phyloP scores from a whole-genome alignment of 2,329 filamentous ascomycete species.

The Mariannaea sp. region DNA sequence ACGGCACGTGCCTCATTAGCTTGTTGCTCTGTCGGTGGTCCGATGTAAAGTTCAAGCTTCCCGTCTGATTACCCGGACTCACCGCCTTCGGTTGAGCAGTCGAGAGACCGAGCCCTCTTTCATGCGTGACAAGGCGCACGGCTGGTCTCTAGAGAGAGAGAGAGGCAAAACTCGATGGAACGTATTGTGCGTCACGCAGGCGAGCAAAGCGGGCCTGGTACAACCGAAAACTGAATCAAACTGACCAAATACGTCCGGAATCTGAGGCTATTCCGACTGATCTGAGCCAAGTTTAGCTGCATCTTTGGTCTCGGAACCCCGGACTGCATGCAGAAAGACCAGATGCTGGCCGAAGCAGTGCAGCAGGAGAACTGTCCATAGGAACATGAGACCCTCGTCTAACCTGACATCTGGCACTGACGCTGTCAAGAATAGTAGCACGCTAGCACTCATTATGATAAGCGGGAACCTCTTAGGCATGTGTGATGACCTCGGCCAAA shows the following conservation, averaged over 20 bases:
- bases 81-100: slow-evolving; percentile 25
- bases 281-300: not conserved
- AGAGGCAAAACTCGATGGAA: slow-evolving; percentile 1
- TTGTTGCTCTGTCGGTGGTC: slow-evolving; percentile 22
- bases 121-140: not conserved
- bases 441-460: slow-evolving; percentile 21
- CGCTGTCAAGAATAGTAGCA: slow-evolving; percentile 28
- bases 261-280: slow-evolving; percentile 11
- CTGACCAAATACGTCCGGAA: slow-evolving; percentile 1
- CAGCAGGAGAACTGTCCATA: not conserved
- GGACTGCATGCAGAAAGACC: not conserved
- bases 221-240: not conserved
- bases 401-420: slow-evolving; percentile 15
- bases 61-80: slow-evolving; percentile 21
- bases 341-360: slow-evolving; percentile 1
- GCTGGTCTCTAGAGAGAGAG: not conserved
- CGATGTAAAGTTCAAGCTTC: slow-evolving; percentile 30
- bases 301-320: not conserved
- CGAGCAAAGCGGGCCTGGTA: not conserved
- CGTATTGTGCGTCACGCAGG: slow-evolving; percentile 6
- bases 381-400: slow-evolving; percentile 8
- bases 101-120: not conserved
- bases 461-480: slow-evolving; percentile 15
- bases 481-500: slow-evolving; percentile 8
- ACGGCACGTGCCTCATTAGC: slow-evolving; percentile 35